A percentile compares a stretch with the other conserved stretches of the same genome.
Evolutionary conservation across 192 early-diverging fungal species (phyloP).

Genomic region (Ambispora gerdemannii): DNA sequence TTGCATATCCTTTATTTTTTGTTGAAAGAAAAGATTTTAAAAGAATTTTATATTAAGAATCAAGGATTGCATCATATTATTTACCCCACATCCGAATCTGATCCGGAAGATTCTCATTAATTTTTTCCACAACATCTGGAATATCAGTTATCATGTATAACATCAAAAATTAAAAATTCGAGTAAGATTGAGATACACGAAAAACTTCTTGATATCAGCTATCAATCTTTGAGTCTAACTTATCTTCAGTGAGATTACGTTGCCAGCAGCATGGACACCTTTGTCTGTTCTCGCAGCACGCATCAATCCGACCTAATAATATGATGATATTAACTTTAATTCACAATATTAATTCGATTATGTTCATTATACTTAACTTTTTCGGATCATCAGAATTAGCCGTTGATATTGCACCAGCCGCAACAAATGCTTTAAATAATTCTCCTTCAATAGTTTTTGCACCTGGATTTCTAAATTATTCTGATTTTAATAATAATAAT

Average conservation of each 20-base stretch:
- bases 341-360: neutral
- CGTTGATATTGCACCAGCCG: constrained; percentile 76
- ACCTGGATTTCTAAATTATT: constrained; percentile 61
- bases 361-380: constrained; percentile 44
- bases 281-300: constrained; percentile 96
- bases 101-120: constrained; percentile 81
- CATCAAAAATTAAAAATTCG: neutral
- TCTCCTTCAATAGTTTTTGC: constrained; percentile 86
- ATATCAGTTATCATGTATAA: constrained; percentile 70
- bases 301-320: constrained; percentile 69
- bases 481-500: neutral
- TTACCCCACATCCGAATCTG: constrained; percentile 89
- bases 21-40: neutral
- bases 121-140: constrained; percentile 64
- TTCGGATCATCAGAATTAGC: constrained; percentile 83
- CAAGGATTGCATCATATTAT: neutral
- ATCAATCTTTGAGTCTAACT: neutral
- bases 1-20: constrained; percentile 55
- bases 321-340: neutral
- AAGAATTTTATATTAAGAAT: constrained; percentile 17
- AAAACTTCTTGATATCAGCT: neutral
- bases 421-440: constrained; percentile 81
- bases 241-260: constrained; percentile 85
- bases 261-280: constrained; percentile 96
- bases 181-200: neutral